Evolutionary conservation across 805 yeast species (phyloP).

Genomic region (Candida bentonensis): DNA sequence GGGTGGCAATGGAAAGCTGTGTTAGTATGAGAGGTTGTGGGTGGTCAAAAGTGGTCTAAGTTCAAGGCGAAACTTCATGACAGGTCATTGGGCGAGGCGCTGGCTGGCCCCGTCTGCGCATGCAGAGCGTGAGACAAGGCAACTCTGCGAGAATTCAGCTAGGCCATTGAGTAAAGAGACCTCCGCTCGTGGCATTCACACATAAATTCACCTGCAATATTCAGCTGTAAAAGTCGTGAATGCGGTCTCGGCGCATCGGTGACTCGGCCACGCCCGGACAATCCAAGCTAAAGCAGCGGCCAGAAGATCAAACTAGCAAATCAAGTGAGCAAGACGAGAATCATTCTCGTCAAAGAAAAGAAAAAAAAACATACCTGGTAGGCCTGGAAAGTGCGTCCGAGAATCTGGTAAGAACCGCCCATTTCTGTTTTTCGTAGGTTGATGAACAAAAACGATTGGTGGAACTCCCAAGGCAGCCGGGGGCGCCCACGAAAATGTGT

Average conservation of each 20-base stretch:
- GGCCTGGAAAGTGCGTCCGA: slow-evolving; percentile 75
- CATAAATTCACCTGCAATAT: too few species aligned
- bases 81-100: too few species aligned
- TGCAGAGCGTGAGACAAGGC: too few species aligned
- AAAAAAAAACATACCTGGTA: slow-evolving; percentile 41
- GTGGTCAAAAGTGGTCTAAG: too few species aligned
- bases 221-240: too few species aligned
- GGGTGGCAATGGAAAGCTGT: slow-evolving; percentile 66
- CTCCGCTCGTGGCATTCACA: too few species aligned
- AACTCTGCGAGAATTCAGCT: too few species aligned
- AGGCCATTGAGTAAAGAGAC: too few species aligned
- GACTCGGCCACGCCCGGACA: slow-evolving; percentile 3
- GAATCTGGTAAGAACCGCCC: slow-evolving; percentile 75
- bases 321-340: background rate
- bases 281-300: background rate
- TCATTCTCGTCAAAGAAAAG: background rate
- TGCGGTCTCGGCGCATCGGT: too few species aligned
- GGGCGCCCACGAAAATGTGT: background rate
- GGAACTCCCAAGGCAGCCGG: background rate
- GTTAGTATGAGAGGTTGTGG: too few species aligned
- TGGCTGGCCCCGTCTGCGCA: too few species aligned
- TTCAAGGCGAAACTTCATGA: too few species aligned
- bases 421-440: slow-evolving; percentile 24
- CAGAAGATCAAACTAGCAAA: background rate
- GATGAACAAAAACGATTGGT: slow-evolving; percentile 1